phyloP scores from a whole-genome alignment of 495 filamentous ascomycete genomes.

The Massariosphaeria phaeospora region DNA sequence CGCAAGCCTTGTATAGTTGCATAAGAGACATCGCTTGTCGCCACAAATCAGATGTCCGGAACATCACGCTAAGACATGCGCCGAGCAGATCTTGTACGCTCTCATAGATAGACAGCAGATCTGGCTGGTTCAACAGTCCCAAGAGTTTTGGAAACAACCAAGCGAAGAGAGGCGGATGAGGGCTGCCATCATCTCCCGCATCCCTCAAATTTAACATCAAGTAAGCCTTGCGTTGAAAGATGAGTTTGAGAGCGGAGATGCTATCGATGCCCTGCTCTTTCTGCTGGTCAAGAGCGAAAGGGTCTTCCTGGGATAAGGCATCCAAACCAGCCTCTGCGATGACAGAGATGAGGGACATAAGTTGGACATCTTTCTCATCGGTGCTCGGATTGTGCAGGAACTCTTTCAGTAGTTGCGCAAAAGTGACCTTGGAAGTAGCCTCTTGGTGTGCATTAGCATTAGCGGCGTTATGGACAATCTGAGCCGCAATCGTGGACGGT shows the following conservation, averaged over 20 bases:
- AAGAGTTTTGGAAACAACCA: conserved; percentile 70
- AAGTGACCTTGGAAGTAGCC: conserved; percentile 49
- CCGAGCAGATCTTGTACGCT: conserved; percentile 33
- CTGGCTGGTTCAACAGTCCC: conserved; percentile 47
- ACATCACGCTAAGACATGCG: conserved; percentile 16
- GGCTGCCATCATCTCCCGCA: conserved; percentile 44
- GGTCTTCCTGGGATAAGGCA: conserved; percentile 53
- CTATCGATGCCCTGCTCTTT: conserved; percentile 60
- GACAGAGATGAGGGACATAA: conserved; percentile 78
- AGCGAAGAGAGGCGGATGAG: conserved; percentile 60
- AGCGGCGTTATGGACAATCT: conserved; percentile 48
- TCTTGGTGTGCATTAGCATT: conserved; percentile 41
- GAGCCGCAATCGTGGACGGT: conserved; percentile 49
- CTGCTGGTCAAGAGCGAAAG: conserved; percentile 53
- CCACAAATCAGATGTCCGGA: conserved; percentile 20
- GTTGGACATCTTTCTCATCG: conserved; percentile 58
- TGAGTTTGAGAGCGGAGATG: conserved; percentile 65
- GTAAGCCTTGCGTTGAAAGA: conserved; percentile 67
- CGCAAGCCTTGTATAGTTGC: conserved; percentile 27
- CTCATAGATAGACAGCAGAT: conserved; percentile 24
- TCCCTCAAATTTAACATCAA: conserved; percentile 53
- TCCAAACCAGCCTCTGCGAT: conserved; percentile 77
- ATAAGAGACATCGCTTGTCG: conserved; percentile 21
- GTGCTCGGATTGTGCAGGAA: conserved; percentile 48
- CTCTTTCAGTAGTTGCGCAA: conserved; percentile 62